Evolutionary conservation across 148 eudicot genomes (phyloP).

Genomic region (Beta vulgaris): DNA sequence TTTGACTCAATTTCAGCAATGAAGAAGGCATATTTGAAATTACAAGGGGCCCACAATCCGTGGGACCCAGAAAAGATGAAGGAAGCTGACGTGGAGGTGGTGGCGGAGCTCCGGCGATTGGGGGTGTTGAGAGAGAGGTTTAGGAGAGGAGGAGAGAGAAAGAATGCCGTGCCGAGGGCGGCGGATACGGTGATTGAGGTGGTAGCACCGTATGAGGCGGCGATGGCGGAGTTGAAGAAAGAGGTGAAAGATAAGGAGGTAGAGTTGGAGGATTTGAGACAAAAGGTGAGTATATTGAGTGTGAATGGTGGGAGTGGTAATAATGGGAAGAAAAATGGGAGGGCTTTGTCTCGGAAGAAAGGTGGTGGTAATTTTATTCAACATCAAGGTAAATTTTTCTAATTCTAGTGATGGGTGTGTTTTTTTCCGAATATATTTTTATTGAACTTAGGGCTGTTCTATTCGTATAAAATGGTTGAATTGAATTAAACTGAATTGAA

Average conservation of each 20-base stretch:
- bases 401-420: no score
- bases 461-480: no score
- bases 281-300: constrained; percentile 49
- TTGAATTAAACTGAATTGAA: neutral
- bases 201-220: constrained; percentile 96
- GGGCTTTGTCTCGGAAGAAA: constrained; percentile 51
- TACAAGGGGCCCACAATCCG: constrained; percentile 84
- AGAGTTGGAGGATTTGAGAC: constrained; percentile 66
- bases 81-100: constrained; percentile 81
- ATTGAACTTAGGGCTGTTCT: no score
- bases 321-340: constrained; percentile 41
- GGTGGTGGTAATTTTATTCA: neutral
- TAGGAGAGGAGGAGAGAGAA: constrained; percentile 44
- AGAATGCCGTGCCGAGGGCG: constrained; percentile 29
- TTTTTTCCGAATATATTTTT: no score
- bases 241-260: constrained; percentile 67
- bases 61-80: constrained; percentile 87
- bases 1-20: constrained; percentile 64
- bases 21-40: constrained; percentile 69
- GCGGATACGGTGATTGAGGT: constrained; percentile 59
- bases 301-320: constrained; percentile 28
- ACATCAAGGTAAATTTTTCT: constrained; percentile 31
- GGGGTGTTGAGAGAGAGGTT: constrained; percentile 79
- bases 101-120: constrained; percentile 70
- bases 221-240: constrained; percentile 68